phyloP scores from a whole-genome alignment of 2,329 filamentous ascomycete genomes.

The Neonectria ditissima region DNA sequence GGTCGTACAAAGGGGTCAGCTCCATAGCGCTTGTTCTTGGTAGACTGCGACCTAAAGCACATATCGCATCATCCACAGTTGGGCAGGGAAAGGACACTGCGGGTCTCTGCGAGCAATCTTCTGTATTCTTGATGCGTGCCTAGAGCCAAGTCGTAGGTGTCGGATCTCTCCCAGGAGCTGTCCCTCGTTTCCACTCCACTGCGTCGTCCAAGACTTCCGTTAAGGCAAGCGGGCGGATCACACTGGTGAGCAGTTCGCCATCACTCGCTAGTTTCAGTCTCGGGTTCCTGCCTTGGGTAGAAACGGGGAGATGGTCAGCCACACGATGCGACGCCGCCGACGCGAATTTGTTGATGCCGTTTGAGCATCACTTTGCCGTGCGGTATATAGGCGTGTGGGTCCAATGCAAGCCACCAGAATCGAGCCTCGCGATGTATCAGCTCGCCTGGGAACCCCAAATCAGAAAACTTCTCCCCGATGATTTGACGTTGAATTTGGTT shows the following conservation, averaged over 20 bases:
- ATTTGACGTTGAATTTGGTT: not conserved
- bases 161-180: not conserved
- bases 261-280: not conserved
- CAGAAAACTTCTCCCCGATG: too few species aligned
- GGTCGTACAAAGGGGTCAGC: not conserved
- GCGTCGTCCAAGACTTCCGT: not conserved
- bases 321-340: not conserved
- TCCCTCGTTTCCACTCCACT: not conserved
- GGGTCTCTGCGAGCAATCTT: too few species aligned
- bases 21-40: not conserved
- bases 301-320: not conserved
- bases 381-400: not conserved
- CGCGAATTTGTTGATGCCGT: not conserved
- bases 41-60: not conserved
- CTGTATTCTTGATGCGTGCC: not conserved
- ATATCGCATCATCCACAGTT: not conserved
- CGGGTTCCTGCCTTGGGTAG: not conserved
- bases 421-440: not conserved
- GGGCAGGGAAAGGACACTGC: not conserved
- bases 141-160: too few species aligned
- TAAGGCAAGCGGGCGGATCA: not conserved
- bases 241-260: not conserved
- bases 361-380: not conserved
- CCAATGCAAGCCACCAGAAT: not conserved
- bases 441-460: not conserved